phyloP scores from a whole-genome alignment of 257 asterid species.

The Solanum piurae region DNA sequence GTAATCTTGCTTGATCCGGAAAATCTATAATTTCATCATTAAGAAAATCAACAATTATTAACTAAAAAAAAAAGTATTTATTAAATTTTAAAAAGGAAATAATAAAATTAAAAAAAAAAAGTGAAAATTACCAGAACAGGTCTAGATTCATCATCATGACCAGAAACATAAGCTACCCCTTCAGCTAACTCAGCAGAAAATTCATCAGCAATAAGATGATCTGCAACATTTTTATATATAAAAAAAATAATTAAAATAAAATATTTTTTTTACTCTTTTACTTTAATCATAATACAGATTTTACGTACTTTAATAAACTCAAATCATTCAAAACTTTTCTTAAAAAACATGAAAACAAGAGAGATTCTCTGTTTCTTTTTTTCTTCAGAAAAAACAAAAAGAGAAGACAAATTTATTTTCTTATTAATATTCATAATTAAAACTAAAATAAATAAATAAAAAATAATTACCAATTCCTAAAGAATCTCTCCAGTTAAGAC shows the following conservation, averaged over 20 bases:
- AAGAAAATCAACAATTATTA: background rate
- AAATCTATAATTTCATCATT: slow-evolving; percentile 36
- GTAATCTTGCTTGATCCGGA: slow-evolving; percentile 89
- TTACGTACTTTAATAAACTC: slow-evolving; percentile 7
- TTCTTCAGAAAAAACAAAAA: slow-evolving; percentile 16
- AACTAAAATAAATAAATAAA: background rate
- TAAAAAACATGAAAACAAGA: background rate
- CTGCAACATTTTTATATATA: slow-evolving; percentile 22
- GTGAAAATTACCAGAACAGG: slow-evolving; percentile 65
- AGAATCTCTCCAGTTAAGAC: slow-evolving; percentile 88
- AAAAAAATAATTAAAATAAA: background rate
- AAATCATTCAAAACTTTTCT: background rate
- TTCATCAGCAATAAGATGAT: slow-evolving; percentile 83
- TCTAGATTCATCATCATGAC: slow-evolving; percentile 75
- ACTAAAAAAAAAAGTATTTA: background rate
- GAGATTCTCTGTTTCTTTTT: slow-evolving; percentile 24
- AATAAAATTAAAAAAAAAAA: background rate
- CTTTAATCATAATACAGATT: background rate
- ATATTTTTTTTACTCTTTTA: background rate
- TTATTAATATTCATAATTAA: no score
- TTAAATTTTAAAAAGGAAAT: background rate
- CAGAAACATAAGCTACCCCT: slow-evolving; percentile 91
- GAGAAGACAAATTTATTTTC: background rate
- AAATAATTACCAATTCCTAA: slow-evolving; percentile 48
- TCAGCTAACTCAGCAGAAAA: slow-evolving; percentile 93